Evolutionary conservation across 306 rosid species (phyloP).

Genomic region (Begonia fuchsioides): DNA sequence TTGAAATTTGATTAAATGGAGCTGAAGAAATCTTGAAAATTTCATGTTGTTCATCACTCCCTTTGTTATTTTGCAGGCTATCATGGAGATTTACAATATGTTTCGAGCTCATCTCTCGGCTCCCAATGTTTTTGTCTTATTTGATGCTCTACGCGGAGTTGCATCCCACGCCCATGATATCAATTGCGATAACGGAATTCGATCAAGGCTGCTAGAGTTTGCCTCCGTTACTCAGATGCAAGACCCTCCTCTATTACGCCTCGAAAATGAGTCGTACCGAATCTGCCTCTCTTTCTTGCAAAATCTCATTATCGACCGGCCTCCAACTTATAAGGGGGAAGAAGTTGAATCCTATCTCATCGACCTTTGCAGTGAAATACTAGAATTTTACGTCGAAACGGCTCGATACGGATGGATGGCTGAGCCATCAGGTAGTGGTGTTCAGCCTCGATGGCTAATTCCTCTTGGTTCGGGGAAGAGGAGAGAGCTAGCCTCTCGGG

Average conservation of each 20-base stretch:
- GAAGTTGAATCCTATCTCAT: slow-evolving; percentile 67
- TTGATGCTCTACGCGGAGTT: slow-evolving; percentile 57
- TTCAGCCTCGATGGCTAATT: slow-evolving; percentile 51
- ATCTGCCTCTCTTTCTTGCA: slow-evolving; percentile 77
- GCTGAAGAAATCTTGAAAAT: background rate
- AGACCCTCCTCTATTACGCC: slow-evolving; percentile 93
- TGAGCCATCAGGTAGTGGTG: slow-evolving; percentile 44
- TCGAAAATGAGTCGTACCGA: slow-evolving; percentile 88
- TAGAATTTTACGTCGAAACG: slow-evolving; percentile 57
- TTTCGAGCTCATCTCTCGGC: slow-evolving; percentile 54
- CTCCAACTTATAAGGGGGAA: slow-evolving; percentile 36
- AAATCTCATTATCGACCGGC: slow-evolving; percentile 65
- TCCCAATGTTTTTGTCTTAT: slow-evolving; percentile 45
- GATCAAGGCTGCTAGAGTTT: slow-evolving; percentile 82
- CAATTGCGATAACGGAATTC: slow-evolving; percentile 34
- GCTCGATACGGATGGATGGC: slow-evolving; percentile 30
- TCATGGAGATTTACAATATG: slow-evolving; percentile 81
- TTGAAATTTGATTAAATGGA: too few species aligned
- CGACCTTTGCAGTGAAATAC: slow-evolving; percentile 59
- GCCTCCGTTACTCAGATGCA: slow-evolving; percentile 92
- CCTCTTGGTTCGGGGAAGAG: slow-evolving; percentile 83
- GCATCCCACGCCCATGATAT: slow-evolving; percentile 75
- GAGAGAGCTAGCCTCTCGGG: slow-evolving; percentile 82
- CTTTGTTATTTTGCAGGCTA: slow-evolving; percentile 59
- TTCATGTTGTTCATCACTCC: slow-evolving; percentile 5